A percentile compares a stretch with the other conserved stretches of the same genome.
These are phyloP conservation scores for Sechiopsis laciniata DNA, from an alignment of 306 rosid genomes.

Conservation along the genomic window DNA sequence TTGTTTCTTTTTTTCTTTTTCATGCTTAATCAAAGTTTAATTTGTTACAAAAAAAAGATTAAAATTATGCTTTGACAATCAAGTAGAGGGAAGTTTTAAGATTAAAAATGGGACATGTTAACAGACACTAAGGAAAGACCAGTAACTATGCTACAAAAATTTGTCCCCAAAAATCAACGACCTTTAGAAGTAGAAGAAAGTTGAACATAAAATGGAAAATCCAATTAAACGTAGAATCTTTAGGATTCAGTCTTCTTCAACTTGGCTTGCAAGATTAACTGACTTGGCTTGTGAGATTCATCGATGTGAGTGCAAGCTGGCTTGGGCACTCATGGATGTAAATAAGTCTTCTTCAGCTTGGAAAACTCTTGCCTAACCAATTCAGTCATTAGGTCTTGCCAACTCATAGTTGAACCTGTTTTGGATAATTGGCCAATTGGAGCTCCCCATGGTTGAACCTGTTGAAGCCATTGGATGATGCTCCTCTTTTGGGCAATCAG, in stretches of 20 bases:
- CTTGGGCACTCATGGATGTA: not conserved
- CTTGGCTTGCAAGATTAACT: not conserved
- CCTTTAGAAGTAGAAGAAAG: not conserved
- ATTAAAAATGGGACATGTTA: not conserved
- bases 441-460: conserved; percentile 54
- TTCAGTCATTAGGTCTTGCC: conserved; percentile 74
- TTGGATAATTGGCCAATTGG: too few relatives aligned
- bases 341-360: conserved; percentile 33
- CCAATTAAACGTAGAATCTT: not conserved
- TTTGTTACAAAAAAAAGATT: not conserved
- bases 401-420: conserved; percentile 22
- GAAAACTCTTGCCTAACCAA: conserved; percentile 62
- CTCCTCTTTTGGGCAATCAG: conserved; percentile 49
- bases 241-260: conserved; percentile 38
- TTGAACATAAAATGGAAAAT: not conserved
- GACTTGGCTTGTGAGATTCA: not conserved
- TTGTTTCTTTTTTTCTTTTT: not conserved
- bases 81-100: not conserved
- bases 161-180: not conserved
- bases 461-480: conserved; percentile 62
- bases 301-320: not conserved
- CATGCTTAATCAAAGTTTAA: not conserved
- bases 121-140: not conserved
- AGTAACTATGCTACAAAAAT: not conserved
- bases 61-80: not conserved